Conservation (phyloP, 805 yeast species). For the Saccharomycopsis synnaedendra region DNA sequence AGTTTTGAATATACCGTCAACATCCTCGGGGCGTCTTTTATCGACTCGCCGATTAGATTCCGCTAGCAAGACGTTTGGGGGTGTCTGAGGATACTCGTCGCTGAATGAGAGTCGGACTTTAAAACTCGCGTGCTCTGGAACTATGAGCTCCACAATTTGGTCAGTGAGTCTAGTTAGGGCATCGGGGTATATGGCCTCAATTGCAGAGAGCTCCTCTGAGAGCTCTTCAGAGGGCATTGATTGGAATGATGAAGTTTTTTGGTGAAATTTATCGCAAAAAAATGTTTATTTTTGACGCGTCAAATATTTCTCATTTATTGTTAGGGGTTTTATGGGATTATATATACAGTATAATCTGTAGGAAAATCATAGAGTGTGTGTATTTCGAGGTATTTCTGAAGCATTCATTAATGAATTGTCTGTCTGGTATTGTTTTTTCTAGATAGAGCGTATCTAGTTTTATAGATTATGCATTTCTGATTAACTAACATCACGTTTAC, state of each 20-base stretch:
- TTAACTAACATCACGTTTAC: too few relatives aligned
- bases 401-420: too few relatives aligned
- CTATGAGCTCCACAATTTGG: constrained; percentile 31
- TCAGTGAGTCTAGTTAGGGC: constrained; percentile 27
- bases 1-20: constrained; percentile 36
- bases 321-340: too few relatives aligned
- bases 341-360: too few relatives aligned
- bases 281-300: too few relatives aligned
- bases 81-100: constrained; percentile 47
- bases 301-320: too few relatives aligned
- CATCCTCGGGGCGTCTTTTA: constrained; percentile 33
- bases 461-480: too few relatives aligned
- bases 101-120: constrained; percentile 64
- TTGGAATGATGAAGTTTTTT: neutral
- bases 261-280: neutral
- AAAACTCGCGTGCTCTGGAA: constrained; percentile 55
- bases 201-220: constrained; percentile 66
- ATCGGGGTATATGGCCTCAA: constrained; percentile 80
- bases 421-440: too few relatives aligned
- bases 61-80: constrained; percentile 50
- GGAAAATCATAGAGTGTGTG: too few relatives aligned
- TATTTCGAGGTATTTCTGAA: too few relatives aligned
- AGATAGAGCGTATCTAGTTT: too few relatives aligned
- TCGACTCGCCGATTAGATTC: constrained; percentile 23
- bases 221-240: constrained; percentile 32